Conservation (phyloP, 495 filamentous ascomycete species). For the Penicillium lagena region DNA sequence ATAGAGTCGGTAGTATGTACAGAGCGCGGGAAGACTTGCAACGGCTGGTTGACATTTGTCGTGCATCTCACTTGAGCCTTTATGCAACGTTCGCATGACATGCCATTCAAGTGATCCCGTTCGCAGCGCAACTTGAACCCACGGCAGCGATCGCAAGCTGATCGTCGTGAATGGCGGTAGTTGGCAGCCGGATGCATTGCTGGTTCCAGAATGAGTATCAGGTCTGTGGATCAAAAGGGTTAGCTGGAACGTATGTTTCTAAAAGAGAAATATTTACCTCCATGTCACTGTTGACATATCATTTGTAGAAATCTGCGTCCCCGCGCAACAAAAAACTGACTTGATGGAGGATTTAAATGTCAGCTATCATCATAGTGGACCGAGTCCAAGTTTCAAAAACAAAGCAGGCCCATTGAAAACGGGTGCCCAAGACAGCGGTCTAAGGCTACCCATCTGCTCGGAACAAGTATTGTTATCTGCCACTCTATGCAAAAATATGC, state of each 20-base stretch:
- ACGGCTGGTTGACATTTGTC: slow-evolving; percentile 14
- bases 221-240: too few species aligned
- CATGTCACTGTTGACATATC: not conserved
- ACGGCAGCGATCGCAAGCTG: slow-evolving; percentile 38
- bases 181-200: slow-evolving; percentile 15
- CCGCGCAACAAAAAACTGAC: too few species aligned
- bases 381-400: not conserved
- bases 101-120: slow-evolving; percentile 20
- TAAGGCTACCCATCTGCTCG: not conserved
- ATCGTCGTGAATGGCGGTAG: slow-evolving; percentile 26
- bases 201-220: not conserved
- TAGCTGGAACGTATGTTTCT: not conserved
- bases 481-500: too few species aligned
- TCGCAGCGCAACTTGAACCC: slow-evolving; percentile 34
- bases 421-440: not conserved
- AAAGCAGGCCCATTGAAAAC: not conserved
- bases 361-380: not conserved
- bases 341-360: not conserved
- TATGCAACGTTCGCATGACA: slow-evolving; percentile 22
- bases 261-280: not conserved
- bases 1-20: not conserved
- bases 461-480: too few species aligned
- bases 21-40: slow-evolving; percentile 1
- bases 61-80: slow-evolving; percentile 22
- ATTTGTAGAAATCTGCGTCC: not conserved